Base-by-base conservation (phyloP, 768 basidiomycete genomes). In the Mycena kentingensis region DNA sequence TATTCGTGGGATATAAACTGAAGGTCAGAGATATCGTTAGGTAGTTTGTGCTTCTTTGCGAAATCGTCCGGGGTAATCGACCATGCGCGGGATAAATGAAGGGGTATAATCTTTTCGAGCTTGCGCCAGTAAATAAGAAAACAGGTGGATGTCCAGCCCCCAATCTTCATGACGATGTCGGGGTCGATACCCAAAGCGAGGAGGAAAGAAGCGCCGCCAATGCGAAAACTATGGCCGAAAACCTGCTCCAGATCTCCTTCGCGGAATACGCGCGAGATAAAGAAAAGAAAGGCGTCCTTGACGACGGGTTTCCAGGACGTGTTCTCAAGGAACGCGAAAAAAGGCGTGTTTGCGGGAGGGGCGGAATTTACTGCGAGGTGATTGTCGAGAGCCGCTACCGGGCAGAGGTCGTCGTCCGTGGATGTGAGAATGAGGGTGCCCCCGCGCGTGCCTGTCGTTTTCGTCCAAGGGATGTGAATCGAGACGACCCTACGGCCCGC, bases 171-270 rank as follows among this genome's bases (percentile, higher is more conserved):
- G 0, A 76, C 65, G 4, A 73, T 62, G 45, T 76, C 73, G 2
- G 75, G 73, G 11, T 51, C 31, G 2, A 73, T 67, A 2, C 60
- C 60, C 29, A 69, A 48, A 0, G 63, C 55, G 0, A 77, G 61
- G 42, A 60, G 71, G 48, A 66, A 71, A 0, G 71, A 70, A 0
- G 76, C 71, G 1, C 74, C 74, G 0, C 75, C 74, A 21, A 77
- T 78, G 2, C 71, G 62, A 56, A 78, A 78, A 7, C 70, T 75
- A 56, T 77, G 75, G 0, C 74, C 70, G 42, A 73, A 75, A 18
- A 44, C 29, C 13, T 24, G 21, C 1, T 36, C 25, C 19, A 51
- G 50, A 2, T 39, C 37, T 4, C 16, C 34, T 10, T 16, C 42
- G 16, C 24, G n/a, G 52, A 52, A 56, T n/a, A 52, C 5, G 16